Evolutionary conservation across 176 grass and related monocot genomes (phyloP).

Genomic region (Triticum urartu): DNA sequence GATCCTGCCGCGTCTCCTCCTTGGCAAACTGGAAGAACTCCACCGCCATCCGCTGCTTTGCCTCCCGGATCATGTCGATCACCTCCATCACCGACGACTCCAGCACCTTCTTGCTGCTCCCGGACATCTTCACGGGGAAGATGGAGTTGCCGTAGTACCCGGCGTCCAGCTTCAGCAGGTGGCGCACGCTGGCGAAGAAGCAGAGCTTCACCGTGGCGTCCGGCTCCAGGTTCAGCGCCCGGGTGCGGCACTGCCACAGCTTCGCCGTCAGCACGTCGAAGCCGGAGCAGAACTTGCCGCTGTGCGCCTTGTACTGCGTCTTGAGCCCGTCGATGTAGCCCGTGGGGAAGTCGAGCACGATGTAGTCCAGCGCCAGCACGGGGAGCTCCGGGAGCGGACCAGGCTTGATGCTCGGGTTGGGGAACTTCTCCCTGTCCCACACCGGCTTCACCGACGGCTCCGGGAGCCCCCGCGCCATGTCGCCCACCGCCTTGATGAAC

Average conservation of each 20-base stretch:
- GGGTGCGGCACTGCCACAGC: constrained; percentile 61
- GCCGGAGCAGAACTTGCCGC: constrained; percentile 60
- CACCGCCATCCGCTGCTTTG: constrained; percentile 50
- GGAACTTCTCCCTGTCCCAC: constrained; percentile 67
- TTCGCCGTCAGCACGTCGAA: constrained; percentile 63
- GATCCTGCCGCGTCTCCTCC: constrained; percentile 55
- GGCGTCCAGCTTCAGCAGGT: constrained; percentile 46
- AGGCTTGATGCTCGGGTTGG: constrained; percentile 40
- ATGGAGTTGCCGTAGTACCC: constrained; percentile 79
- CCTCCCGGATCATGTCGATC: constrained; percentile 52
- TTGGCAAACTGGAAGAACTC: constrained; percentile 68
- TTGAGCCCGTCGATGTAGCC: constrained; percentile 52
- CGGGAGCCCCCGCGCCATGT: constrained; percentile 55
- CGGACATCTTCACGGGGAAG: constrained; percentile 54
- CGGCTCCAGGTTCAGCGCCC: constrained; percentile 41
- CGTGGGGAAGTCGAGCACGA: constrained; percentile 49
- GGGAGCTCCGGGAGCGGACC: constrained; percentile 50
- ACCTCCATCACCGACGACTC: constrained; percentile 46
- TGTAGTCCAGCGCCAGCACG: constrained; percentile 42
- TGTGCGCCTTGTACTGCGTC: constrained; percentile 49
- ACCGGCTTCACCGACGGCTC: constrained; percentile 46
- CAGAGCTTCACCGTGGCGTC: constrained; percentile 43
- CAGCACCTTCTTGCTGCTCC: constrained; percentile 11
- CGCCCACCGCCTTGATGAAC: constrained; percentile 54
- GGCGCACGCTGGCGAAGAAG: constrained; percentile 61